Evolutionary conservation across 768 basidiomycete genomes (phyloP).

Genomic region (Lactifluus rugatus): DNA sequence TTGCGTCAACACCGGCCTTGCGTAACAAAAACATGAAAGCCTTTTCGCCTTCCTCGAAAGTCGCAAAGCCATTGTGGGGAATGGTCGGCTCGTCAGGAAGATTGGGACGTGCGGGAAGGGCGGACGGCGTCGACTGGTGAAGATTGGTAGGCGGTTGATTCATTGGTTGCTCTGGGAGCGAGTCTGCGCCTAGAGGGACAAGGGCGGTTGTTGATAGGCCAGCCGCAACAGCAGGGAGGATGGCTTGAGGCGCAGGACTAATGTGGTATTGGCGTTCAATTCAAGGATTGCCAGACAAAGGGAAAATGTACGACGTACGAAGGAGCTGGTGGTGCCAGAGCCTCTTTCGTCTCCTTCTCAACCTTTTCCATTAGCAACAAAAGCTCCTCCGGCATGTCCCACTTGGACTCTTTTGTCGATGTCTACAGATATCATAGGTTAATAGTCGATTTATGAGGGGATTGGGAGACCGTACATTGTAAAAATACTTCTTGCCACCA

Average conservation of each 20-base stretch:
- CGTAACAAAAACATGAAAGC: constrained; percentile 86
- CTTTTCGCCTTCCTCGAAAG: constrained; percentile 83
- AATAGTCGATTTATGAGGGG: not conserved
- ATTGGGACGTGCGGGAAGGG: constrained; percentile 65
- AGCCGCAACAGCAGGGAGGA: not conserved
- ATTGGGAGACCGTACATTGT: constrained; percentile 46
- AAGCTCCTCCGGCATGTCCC: constrained; percentile 96
- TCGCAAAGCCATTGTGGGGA: constrained; percentile 82
- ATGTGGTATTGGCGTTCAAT: not conserved
- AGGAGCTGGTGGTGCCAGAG: constrained; percentile 21
- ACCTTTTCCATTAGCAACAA: constrained; percentile 76
- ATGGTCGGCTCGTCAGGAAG: constrained; percentile 82
- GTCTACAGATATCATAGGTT: constrained; percentile 37
- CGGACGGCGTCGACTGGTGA: constrained; percentile 50
- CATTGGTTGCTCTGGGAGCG: constrained; percentile 33
- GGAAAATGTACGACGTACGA: not conserved
- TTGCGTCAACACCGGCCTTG: constrained; percentile 83
- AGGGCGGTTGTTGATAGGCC: constrained; percentile 26
- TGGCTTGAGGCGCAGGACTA: constrained; percentile 11
- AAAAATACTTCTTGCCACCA: constrained; percentile 84
- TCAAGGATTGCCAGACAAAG: not conserved
- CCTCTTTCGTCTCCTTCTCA: constrained; percentile 54
- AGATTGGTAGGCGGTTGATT: constrained; percentile 41
- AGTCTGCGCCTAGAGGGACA: constrained; percentile 11
- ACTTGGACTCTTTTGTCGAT: constrained; percentile 87